Percentiles rank a stretch among this genome's conserved stretches.
phyloP scores from a whole-genome alignment of 106 monocot species.

The Cymbidium sinense region DNA sequence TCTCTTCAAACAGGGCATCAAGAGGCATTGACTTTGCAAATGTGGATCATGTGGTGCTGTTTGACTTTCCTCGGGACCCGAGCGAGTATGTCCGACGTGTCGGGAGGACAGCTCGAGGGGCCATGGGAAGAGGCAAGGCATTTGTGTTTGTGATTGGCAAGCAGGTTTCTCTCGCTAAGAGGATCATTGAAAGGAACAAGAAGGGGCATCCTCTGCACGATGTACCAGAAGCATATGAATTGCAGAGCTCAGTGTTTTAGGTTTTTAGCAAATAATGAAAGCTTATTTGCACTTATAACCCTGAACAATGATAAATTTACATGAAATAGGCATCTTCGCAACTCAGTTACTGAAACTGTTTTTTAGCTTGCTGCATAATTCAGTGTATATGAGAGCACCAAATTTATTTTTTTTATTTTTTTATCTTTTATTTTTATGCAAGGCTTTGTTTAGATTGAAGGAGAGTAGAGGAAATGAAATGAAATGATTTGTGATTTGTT shows the following conservation, averaged over 20 bases:
- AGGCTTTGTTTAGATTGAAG: too few relatives aligned
- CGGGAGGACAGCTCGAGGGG: conserved; percentile 90
- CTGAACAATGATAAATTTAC: too few relatives aligned
- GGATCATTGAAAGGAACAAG: conserved; percentile 70
- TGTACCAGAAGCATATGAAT: conserved; percentile 57
- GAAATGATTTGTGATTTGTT: too few relatives aligned
- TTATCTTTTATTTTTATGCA: too few relatives aligned
- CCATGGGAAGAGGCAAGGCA: conserved; percentile 58
- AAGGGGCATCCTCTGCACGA: conserved; percentile 95
- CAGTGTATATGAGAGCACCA: too few relatives aligned
- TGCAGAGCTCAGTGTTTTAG: conserved; percentile 8
- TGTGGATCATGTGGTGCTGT: conserved; percentile 86
- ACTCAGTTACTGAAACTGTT: too few relatives aligned
- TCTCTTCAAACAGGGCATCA: conserved; percentile 59
- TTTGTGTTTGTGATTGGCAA: conserved; percentile 81
- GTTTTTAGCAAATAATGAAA: background rate
- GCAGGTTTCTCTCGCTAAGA: conserved; percentile 80
- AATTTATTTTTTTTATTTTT: conserved; percentile 11
- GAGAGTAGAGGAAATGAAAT: too few relatives aligned
- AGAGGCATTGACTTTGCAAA: conserved; percentile 70
- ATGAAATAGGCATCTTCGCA: too few relatives aligned
- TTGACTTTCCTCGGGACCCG: conserved; percentile 89
- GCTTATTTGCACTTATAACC: background rate
- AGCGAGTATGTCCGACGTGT: conserved; percentile 94
- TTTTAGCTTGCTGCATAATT: too few relatives aligned